Evolutionary conservation across 768 basidiomycete genomes (phyloP), one percentile per base, ranked within the genome.

Genomic region (Suillus spraguei): DNA sequence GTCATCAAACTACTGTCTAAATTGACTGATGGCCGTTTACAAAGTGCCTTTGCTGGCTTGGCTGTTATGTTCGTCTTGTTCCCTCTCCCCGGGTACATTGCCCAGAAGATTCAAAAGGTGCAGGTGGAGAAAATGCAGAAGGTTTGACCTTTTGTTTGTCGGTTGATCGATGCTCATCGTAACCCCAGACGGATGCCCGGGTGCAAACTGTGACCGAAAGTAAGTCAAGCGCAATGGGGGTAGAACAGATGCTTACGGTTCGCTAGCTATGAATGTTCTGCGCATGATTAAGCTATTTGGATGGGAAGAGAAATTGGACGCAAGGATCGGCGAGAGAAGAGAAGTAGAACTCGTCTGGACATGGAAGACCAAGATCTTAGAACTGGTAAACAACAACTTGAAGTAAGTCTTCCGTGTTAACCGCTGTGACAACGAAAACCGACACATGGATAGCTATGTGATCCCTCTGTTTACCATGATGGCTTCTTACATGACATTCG

Each of bases 221-320:
- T 84, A 68, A 67, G 79, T 71, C 4, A 9, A 16, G 10, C 39
- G n/a, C 36, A 11, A 14, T 6, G 8, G 7, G 16, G 11, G 68
- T 67, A 42, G 49, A 55, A n/a, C 47, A 47, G 36, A 59, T 22
- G 55, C 39, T 49, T 32, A 46, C 55, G 59, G 52, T 20, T 38
- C 28, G 6, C 35, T 46, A 87, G 87, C 79, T 5, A 77, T 87
- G 69, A 82, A 81, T 60, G 83, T 85, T 22, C 72, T 88, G 16
- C 81, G 88, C 17, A 89, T 90, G 85, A 78, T 90, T 69, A 91
- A 91, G 73, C 76, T 91, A 46, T 90, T 92, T 67, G 90, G 81
- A 9, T 84, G 90, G 82, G 82, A 87, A 80, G 80, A 82, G 63
- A 81, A 83, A 54, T 82, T 89, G 69, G 77, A 82, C 24, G 71